Conservation (phyloP, 202 grass and related monocot genomes). For the Saccharum hybrid region DNA sequence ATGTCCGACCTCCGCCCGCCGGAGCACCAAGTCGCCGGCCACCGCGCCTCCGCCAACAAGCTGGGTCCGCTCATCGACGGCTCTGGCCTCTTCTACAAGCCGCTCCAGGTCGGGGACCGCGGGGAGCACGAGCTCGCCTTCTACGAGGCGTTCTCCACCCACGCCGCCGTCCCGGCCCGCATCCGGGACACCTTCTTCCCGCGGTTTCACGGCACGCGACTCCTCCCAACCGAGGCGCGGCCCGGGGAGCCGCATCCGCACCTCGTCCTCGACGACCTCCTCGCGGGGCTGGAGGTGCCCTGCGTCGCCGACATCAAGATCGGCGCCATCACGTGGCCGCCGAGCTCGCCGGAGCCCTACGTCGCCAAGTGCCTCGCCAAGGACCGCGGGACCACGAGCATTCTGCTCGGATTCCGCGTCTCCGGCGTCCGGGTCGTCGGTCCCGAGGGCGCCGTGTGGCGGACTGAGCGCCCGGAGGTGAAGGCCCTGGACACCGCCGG, state of each 20-base stretch:
- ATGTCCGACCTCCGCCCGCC: conserved; percentile 65
- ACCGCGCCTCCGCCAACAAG: conserved; percentile 37
- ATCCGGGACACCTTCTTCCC: conserved; percentile 68
- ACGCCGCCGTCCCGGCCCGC: conserved; percentile 46
- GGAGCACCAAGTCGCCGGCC: conserved; percentile 82
- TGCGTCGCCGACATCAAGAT: conserved; percentile 90
- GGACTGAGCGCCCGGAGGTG: conserved; percentile 47
- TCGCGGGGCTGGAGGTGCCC: conserved; percentile 54
- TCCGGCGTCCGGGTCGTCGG: conserved; percentile 57
- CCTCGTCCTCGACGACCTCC: conserved; percentile 73
- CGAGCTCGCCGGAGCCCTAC: conserved; percentile 52
- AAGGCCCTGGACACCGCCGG: conserved; percentile 54
- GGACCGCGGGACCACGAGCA: conserved; percentile 64
- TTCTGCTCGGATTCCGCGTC: conserved; percentile 70
- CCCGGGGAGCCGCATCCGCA: conserved; percentile 53
- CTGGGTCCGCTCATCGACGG: conserved; percentile 72
- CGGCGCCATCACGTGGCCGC: conserved; percentile 74
- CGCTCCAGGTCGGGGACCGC: conserved; percentile 58
- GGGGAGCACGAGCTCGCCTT: conserved; percentile 65
- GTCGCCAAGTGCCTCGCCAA: conserved; percentile 72
- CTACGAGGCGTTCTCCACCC: conserved; percentile 63
- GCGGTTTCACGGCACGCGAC: conserved; percentile 62
- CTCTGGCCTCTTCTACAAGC: conserved; percentile 77
- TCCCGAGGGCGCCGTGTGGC: conserved; percentile 50
- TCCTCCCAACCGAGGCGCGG: conserved; percentile 47